Evolutionary conservation across 805 yeast species (phyloP).

Genomic region (Blastobotrys muscicola): DNA sequence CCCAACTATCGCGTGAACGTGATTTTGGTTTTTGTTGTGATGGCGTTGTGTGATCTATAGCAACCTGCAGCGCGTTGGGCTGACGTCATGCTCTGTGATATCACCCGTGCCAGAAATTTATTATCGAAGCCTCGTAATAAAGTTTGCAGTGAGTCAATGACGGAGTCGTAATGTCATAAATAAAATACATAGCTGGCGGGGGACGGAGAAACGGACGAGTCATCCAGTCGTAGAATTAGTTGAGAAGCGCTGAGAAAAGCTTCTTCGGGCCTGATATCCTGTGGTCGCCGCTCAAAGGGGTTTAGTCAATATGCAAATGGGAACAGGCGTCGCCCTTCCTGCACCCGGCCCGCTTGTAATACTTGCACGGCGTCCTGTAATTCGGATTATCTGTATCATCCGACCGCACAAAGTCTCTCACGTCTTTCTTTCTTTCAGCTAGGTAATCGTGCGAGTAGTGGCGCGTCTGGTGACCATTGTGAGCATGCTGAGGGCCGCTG

Average conservation of each 20-base stretch:
- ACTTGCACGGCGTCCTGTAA: slow-evolving; percentile 7
- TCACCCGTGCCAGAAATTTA: neutral
- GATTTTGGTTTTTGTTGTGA: too few species aligned
- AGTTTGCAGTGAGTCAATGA: neutral
- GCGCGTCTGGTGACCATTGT: too few species aligned
- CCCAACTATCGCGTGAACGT: too few species aligned
- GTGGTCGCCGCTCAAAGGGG: too few species aligned
- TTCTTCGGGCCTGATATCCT: too few species aligned
- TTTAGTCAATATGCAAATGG: slow-evolving; percentile 5
- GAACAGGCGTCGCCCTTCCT: slow-evolving; percentile 9
- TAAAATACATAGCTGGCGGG: neutral
- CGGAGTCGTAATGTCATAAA: neutral
- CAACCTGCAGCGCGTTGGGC: too few species aligned
- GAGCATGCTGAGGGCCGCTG: slow-evolving; percentile 2
- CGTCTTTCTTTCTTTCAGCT: slow-evolving; percentile 3
- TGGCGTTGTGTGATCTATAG: too few species aligned
- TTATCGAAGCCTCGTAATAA: neutral
- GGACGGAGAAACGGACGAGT: neutral
- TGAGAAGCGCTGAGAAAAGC: too few species aligned
- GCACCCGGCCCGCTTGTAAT: slow-evolving; percentile 4
- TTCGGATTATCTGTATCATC: slow-evolving; percentile 3
- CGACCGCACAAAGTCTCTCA: slow-evolving; percentile 7
- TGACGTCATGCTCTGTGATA: too few species aligned
- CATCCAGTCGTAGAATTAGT: too few species aligned
- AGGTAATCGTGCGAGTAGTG: neutral